Evolutionary conservation across 2,329 filamentous ascomycete species (phyloP).

Genomic region (Talaromyces islandicus): DNA sequence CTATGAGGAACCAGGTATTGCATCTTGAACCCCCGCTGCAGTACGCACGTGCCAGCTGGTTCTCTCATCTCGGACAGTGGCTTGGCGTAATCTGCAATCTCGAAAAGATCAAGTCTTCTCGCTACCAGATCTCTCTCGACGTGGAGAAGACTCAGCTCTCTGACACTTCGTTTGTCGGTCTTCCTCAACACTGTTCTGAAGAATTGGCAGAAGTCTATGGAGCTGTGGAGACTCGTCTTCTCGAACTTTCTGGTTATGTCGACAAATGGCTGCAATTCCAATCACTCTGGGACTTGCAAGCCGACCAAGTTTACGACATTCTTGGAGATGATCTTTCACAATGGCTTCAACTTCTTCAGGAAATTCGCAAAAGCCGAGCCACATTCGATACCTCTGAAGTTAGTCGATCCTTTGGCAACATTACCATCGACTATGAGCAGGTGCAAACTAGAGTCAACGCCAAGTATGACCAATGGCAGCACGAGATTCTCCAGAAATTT

Average conservation of each 20-base stretch:
- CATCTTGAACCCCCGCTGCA: constrained; percentile 92
- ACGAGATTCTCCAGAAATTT: constrained; percentile 93
- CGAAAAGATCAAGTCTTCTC: constrained; percentile 86
- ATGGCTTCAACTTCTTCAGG: constrained; percentile 93
- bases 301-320: constrained; percentile 88
- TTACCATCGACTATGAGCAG: constrained; percentile 96
- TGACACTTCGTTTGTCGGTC: constrained; percentile 66
- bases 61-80: constrained; percentile 87
- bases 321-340: constrained; percentile 85
- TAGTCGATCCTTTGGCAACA: constrained; percentile 84
- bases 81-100: constrained; percentile 87
- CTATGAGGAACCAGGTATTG: constrained; percentile 97
- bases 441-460: constrained; percentile 98
- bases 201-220: constrained; percentile 74
- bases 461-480: constrained; percentile 99
- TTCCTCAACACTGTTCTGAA: constrained; percentile 76
- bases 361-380: constrained; percentile 88
- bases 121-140: constrained; percentile 81
- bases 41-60: constrained; percentile 88
- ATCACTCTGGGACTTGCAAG: constrained; percentile 94
- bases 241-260: constrained; percentile 75
- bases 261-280: constrained; percentile 99
- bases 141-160: constrained; percentile 32
- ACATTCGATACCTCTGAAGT: constrained; percentile 98
- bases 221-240: constrained; percentile 75